phyloP scores from a whole-genome alignment of 495 filamentous ascomycete genomes.

The Lindgomyces ingoldianus region DNA sequence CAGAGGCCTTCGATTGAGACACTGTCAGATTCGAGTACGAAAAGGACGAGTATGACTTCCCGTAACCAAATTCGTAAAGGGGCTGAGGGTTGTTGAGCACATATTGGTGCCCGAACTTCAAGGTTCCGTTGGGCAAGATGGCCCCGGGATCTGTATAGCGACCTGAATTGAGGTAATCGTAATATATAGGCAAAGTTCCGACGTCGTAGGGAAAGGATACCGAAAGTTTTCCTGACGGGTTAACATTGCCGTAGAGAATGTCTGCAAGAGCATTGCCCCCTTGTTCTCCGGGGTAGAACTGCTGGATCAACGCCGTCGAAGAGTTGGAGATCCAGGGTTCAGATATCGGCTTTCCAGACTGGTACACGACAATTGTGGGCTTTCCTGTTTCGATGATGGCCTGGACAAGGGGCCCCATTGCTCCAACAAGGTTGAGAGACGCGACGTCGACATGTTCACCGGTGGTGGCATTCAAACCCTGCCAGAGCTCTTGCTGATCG shows the following conservation, averaged over 20 bases:
- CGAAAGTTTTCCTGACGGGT: conserved; percentile 47
- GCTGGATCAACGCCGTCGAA: conserved; percentile 64
- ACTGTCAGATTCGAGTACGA: conserved; percentile 63
- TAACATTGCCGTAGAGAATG: conserved; percentile 39
- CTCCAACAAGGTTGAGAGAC: conserved; percentile 65
- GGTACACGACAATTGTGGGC: conserved; percentile 69
- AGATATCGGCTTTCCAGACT: conserved; percentile 68
- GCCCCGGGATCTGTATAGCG: conserved; percentile 53
- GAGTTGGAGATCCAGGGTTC: conserved; percentile 65
- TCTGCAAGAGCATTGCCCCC: conserved; percentile 44
- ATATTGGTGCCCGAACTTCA: conserved; percentile 67
- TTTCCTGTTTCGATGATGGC: conserved; percentile 65
- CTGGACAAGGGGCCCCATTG: conserved; percentile 63
- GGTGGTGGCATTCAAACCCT: conserved; percentile 67
- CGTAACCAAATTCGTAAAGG: conserved; percentile 69
- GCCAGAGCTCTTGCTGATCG: conserved; percentile 68
- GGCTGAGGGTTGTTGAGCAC: conserved; percentile 60
- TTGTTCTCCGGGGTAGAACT: conserved; percentile 70
- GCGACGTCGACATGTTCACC: conserved; percentile 70
- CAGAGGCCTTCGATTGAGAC: conserved; percentile 52
- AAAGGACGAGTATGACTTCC: conserved; percentile 73
- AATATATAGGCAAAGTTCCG: conserved; percentile 66
- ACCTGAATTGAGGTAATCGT: conserved; percentile 71
- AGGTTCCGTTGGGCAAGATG: conserved; percentile 55
- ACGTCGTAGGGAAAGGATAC: conserved; percentile 63